These are phyloP conservation scores for Scutellaria galericulata DNA, from an alignment of 257 asterid species.

Conservation along the genomic window DNA sequence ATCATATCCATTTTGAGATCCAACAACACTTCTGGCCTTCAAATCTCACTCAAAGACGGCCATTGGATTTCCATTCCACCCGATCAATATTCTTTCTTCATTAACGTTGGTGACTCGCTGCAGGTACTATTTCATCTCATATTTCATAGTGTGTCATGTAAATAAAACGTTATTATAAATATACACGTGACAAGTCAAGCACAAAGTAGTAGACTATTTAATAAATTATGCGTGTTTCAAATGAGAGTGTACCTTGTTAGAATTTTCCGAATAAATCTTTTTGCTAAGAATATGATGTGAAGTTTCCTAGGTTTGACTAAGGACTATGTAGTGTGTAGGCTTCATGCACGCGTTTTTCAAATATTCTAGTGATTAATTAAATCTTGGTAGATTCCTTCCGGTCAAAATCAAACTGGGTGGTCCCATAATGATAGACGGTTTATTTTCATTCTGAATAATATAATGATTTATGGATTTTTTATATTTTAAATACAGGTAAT, in stretches of 20 bases:
- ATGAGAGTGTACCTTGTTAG: background rate
- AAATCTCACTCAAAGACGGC: slow-evolving; percentile 77
- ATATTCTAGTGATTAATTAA: too few relatives aligned
- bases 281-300: slow-evolving; percentile 27
- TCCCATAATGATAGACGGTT: too few relatives aligned
- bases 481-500: slow-evolving; percentile 50
- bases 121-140: slow-evolving; percentile 52
- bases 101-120: slow-evolving; percentile 84
- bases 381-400: too few relatives aligned
- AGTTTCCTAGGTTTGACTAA: slow-evolving; percentile 30
- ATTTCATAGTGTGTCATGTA: too few relatives aligned
- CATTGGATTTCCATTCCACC: slow-evolving; percentile 79
- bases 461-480: background rate
- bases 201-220: background rate
- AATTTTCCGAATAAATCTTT: slow-evolving; percentile 6
- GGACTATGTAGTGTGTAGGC: background rate
- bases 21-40: slow-evolving; percentile 82
- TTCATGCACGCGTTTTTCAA: slow-evolving; percentile 24
- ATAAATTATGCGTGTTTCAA: background rate
- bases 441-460: too few relatives aligned
- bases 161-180: too few relatives aligned
- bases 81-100: slow-evolving; percentile 75
- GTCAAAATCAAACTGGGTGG: too few relatives aligned
- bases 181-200: background rate
- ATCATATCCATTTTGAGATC: slow-evolving; percentile 81